phyloP scores from a whole-genome alignment of 306 rosid species.

The Malus sylvestris region DNA sequence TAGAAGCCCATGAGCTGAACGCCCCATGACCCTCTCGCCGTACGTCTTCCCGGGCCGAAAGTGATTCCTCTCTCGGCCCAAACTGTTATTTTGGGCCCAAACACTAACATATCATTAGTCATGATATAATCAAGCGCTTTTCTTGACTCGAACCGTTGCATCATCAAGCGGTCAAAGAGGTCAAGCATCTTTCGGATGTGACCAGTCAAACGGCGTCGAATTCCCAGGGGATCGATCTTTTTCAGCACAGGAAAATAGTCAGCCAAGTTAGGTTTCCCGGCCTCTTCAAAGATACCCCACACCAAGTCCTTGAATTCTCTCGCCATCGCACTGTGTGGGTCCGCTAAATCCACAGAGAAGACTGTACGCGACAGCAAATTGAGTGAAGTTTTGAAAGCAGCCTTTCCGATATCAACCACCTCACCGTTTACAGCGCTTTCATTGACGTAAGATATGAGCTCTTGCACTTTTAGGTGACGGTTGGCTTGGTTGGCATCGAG shows the following conservation, averaged over 20 bases:
- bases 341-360: not conserved
- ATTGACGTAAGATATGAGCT: not conserved
- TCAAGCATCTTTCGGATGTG: not conserved
- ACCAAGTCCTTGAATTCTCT: conserved; percentile 13
- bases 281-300: not conserved
- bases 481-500: not conserved
- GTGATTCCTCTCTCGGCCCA: too few species aligned
- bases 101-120: not conserved
- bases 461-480: conserved; percentile 5
- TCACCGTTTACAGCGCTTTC: not conserved
- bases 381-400: conserved; percentile 3
- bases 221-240: conserved; percentile 9
- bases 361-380: conserved; percentile 18
- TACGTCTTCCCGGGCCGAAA: too few species aligned
- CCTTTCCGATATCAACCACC: conserved; percentile 16
- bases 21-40: too few species aligned
- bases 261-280: conserved; percentile 6
- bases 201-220: not conserved
- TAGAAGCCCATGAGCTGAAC: too few species aligned
- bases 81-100: too few species aligned
- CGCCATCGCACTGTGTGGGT: conserved; percentile 1
- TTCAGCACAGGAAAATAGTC: conserved; percentile 17
- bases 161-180: not conserved
- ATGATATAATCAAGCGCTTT: not conserved
- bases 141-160: not conserved